Evolutionary conservation across 805 yeast species (phyloP).

Genomic region (Wilhelminamyces savonicus): DNA sequence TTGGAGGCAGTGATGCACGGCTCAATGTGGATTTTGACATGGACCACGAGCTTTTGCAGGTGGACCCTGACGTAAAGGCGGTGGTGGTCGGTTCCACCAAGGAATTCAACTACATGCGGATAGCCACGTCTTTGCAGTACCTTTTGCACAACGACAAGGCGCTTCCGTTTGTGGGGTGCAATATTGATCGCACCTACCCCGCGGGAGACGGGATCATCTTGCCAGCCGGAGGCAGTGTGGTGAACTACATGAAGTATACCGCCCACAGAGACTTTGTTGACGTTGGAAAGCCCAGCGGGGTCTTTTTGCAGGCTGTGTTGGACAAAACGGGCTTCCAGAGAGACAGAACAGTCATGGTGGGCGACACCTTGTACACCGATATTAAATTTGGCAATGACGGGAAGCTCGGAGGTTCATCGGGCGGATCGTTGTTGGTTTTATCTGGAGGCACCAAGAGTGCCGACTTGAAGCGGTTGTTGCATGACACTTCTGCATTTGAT

Average conservation of each 20-base stretch:
- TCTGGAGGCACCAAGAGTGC: conserved; percentile 27
- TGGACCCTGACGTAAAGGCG: conserved; percentile 34
- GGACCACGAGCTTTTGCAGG: conserved; percentile 17
- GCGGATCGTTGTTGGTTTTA: conserved; percentile 28
- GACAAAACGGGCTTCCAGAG: conserved; percentile 19
- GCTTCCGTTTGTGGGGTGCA: conserved; percentile 33
- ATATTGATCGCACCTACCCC: conserved; percentile 36
- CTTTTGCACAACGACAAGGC: conserved; percentile 22
- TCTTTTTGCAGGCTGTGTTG: conserved; percentile 24
- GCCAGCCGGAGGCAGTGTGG: conserved; percentile 39
- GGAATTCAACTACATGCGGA: conserved; percentile 29
- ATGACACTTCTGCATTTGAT: conserved; percentile 2
- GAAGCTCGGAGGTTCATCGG: conserved; percentile 20
- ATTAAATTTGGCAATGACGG: conserved; percentile 40
- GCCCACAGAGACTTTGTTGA: conserved; percentile 24
- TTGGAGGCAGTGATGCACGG: conserved; percentile 28
- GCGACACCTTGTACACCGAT: conserved; percentile 37
- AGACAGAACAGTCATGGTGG: conserved; percentile 30
- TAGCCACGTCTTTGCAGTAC: conserved; percentile 32
- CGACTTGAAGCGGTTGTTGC: conserved; percentile 14
- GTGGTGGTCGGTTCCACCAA: conserved; percentile 36
- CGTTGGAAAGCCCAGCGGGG: conserved; percentile 33
- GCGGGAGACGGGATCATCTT: conserved; percentile 30
- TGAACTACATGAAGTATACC: conserved; percentile 30
- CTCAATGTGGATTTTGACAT: conserved; percentile 20